Base-by-base conservation (phyloP, 306 rosid species). In the Vicia sativa region DNA sequence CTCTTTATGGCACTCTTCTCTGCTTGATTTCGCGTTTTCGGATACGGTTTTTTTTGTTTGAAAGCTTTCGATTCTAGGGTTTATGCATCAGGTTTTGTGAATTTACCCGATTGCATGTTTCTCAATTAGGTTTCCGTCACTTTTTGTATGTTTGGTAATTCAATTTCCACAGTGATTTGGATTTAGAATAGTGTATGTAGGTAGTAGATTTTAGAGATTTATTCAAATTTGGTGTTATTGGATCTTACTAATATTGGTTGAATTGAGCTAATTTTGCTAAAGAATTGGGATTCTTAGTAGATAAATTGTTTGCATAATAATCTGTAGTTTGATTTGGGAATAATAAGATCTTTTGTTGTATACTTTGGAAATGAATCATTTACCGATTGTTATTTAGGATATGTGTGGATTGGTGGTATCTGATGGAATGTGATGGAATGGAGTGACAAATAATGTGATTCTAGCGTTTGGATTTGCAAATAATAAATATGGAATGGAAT, bases 201-300 rank as follows among this genome's bases (percentile, higher is more conserved):
- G 37, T 31, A 31, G 37, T 31, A 6, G 5, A 4, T 28, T 26
- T 67, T 39, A 29, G 13, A 52, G 62, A 34, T 54, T 4, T 41
- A 18, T 44, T 28, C 52, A 31, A 59, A 76, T 76, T 48, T 78
- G 21, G 66, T 43, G 38, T 19, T 34, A 42, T 68, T 70, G 57
- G 46, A 26, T 5, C 26, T 45, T 28, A 19, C 21, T 13, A 19
- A 11, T 14, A 10, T 46, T 62, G 49, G 13, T 61, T 50, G 14
- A 61, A 54, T 53, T 73, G 58, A 79, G 62, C 56, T 54, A 37
- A 49, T 65, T 13, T 44, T 44, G 3, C 18, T 1, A 23, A 2
- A 2, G n/a, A n/a, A n/a, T n/a, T n/a, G 1, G 2, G 1, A 23
- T 23, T 1, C 28, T 25, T 25, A 23, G 12, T 44, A 55, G 66